Conservation (phyloP, 2,329 filamentous ascomycete genomes). For the Ustulina deusta region DNA sequence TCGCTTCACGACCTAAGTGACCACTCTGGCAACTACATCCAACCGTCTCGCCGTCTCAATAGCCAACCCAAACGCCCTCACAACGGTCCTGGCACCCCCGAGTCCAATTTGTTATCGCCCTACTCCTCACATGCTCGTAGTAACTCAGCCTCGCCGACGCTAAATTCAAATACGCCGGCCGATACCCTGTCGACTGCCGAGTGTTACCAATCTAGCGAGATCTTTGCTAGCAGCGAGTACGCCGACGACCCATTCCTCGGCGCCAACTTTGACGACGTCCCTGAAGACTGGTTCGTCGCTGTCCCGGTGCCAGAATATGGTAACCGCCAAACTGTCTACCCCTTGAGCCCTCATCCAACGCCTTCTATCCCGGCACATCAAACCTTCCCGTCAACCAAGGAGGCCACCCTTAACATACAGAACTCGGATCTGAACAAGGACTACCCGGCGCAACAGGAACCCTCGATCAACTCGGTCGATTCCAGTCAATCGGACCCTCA, state of each 20-base stretch:
- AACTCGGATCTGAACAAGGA: slow-evolving; percentile 57
- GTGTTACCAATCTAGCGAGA: slow-evolving; percentile 63
- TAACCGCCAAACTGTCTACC: slow-evolving; percentile 49
- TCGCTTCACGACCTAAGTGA: slow-evolving; percentile 55
- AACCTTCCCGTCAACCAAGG: slow-evolving; percentile 46
- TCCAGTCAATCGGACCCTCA: slow-evolving; percentile 53
- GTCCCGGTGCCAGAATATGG: slow-evolving; percentile 33
- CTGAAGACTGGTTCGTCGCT: slow-evolving; percentile 31
- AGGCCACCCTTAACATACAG: slow-evolving; percentile 16
- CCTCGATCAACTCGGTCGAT: slow-evolving; percentile 50
- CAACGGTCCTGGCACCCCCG: slow-evolving; percentile 51
- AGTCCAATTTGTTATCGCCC: slow-evolving; percentile 58
- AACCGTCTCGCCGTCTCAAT: slow-evolving; percentile 52
- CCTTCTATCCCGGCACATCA: slow-evolving; percentile 62
- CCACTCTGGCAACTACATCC: slow-evolving; percentile 45
- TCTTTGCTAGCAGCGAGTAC: slow-evolving; percentile 55
- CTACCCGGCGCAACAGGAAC: slow-evolving; percentile 56
- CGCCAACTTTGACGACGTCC: slow-evolving; percentile 58
- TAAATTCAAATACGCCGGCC: slow-evolving; percentile 60
- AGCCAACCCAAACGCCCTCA: slow-evolving; percentile 42
- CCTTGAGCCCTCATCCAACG: slow-evolving; percentile 65
- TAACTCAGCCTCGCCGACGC: slow-evolving; percentile 56
- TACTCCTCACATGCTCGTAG: slow-evolving; percentile 58
- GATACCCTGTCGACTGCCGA: slow-evolving; percentile 62
- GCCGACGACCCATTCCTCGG: slow-evolving; percentile 65